phyloP scores from a whole-genome alignment of 1,139 yeast genomes.

The Sugiyamaella pinicola region DNA sequence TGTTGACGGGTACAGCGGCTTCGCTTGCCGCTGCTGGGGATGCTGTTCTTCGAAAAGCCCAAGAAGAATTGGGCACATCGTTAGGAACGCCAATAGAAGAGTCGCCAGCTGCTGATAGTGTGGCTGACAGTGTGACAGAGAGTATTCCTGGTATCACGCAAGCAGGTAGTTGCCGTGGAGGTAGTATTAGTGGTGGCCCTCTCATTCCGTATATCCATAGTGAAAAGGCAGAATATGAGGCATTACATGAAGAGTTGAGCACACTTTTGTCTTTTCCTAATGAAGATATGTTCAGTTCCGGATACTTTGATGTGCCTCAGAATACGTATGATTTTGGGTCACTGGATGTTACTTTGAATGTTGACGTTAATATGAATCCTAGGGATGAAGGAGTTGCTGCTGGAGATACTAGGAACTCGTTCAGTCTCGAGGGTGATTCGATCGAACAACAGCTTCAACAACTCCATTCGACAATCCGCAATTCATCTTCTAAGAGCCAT shows the following conservation, averaged over 20 bases:
- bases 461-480: conserved; percentile 12
- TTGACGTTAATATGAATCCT: neutral
- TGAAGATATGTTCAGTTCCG: conserved; percentile 12
- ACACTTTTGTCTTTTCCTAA: conserved; percentile 18
- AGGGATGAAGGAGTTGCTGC: too few relatives aligned
- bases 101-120: conserved; percentile 11
- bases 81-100: conserved; percentile 3
- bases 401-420: neutral
- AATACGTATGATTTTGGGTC: conserved; percentile 2
- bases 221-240: conserved; percentile 25
- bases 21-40: conserved; percentile 7
- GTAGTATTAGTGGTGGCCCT: neutral
- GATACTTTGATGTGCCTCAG: conserved; percentile 8
- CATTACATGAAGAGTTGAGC: conserved; percentile 27
- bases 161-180: neutral
- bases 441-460: conserved; percentile 16
- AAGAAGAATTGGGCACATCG: neutral
- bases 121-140: conserved; percentile 5
- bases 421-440: neutral
- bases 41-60: conserved; percentile 9
- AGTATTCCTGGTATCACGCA: neutral
- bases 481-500: neutral
- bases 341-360: neutral
- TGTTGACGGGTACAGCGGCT: conserved; percentile 13
- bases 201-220: conserved; percentile 9